These are phyloP conservation scores for Aureobasidium lini DNA, from an alignment of 2,329 filamentous ascomycete genomes.

Conservation along the genomic window DNA sequence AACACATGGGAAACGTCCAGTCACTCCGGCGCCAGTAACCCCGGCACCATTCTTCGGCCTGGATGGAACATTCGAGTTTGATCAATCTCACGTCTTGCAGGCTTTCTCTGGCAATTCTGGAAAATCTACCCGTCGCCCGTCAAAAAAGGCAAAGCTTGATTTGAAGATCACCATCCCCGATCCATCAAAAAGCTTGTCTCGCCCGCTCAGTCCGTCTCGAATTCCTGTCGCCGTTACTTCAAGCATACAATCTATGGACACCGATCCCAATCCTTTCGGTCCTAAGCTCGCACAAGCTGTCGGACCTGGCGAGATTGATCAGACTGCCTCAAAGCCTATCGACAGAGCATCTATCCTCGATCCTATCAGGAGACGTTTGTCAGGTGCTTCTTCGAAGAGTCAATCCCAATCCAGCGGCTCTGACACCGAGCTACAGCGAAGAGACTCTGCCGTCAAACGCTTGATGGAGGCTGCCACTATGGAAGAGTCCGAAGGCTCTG, in stretches of 20 bases:
- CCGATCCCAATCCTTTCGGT: background rate
- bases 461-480: background rate
- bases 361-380: constrained; percentile 9
- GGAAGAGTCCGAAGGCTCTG: background rate
- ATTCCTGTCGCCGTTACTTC: background rate
- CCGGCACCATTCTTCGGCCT: background rate
- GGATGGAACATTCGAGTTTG: background rate
- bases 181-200: background rate
- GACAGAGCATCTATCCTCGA: constrained; percentile 10
- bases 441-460: background rate
- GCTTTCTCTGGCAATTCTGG: background rate
- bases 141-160: background rate
- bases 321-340: background rate
- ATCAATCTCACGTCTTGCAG: background rate
- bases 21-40: background rate
- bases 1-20: background rate
- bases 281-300: background rate
- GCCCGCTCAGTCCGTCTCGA: constrained; percentile 1
- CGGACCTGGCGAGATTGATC: background rate
- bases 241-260: background rate
- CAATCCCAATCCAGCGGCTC: background rate
- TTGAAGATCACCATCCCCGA: constrained; percentile 5
- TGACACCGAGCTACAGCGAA: background rate
- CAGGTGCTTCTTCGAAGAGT: background rate
- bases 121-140: background rate